phyloP scores from a whole-genome alignment of 1,284 basidiomycete genomes.

The Ganoderma meredithae region DNA sequence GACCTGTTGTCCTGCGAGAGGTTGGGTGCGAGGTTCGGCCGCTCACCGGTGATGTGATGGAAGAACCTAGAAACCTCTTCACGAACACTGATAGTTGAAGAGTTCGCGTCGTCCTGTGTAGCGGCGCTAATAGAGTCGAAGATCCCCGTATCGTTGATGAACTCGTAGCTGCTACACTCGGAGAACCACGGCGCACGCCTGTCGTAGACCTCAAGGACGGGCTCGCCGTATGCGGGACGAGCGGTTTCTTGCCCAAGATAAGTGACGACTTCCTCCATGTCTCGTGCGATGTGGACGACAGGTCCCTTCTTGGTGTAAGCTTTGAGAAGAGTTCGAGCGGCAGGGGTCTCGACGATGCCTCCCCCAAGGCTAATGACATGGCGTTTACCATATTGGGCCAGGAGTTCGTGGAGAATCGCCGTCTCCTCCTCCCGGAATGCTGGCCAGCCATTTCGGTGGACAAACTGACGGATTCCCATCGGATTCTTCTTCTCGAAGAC shows the following conservation, averaged over 20 bases:
- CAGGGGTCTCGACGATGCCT: constrained; percentile 90
- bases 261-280: constrained; percentile 73
- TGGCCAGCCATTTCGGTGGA: constrained; percentile 79
- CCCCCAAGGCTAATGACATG: constrained; percentile 94
- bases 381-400: constrained; percentile 62
- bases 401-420: constrained; percentile 65
- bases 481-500: constrained; percentile 77
- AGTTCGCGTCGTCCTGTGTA: constrained; percentile 19
- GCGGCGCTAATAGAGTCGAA: constrained; percentile 22
- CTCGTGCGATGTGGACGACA: constrained; percentile 78
- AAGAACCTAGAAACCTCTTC: constrained; percentile 84
- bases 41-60: constrained; percentile 83
- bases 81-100: constrained; percentile 36
- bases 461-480: constrained; percentile 78
- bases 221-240: constrained; percentile 89
- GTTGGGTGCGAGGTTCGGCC: constrained; percentile 71
- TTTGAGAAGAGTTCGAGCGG: constrained; percentile 75
- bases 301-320: constrained; percentile 70
- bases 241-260: constrained; percentile 83
- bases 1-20: constrained; percentile 70
- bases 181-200: constrained; percentile 89
- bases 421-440: constrained; percentile 77
- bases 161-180: constrained; percentile 88
- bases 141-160: constrained; percentile 77
- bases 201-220: constrained; percentile 83